Evolutionary conservation across 2,329 filamentous ascomycete species (phyloP), one percentile per base, ranked within the genome.

Genomic region (Furcasterigmium furcatum): DNA sequence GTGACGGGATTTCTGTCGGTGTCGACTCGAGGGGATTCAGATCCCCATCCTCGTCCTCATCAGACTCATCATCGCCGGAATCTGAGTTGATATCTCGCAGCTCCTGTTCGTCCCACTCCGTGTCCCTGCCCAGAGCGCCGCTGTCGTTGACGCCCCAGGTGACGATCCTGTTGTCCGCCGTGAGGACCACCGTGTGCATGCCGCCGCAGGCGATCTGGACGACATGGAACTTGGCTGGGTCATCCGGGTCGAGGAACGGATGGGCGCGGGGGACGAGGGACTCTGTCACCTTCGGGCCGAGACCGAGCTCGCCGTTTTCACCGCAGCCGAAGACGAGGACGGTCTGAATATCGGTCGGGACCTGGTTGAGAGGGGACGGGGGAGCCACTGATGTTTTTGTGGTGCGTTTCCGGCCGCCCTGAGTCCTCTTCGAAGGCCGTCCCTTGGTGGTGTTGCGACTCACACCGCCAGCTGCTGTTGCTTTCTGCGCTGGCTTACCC

Each of bases 141-240:
- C 82, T 77, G 53, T 85, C 80, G 58, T 86, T 86, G 52, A 84
- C 80, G 40, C 83, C 83, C 82, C 83, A 85, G 19, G 80, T 83
- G 40, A 82, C 63, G 51, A 86, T 76, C 52, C 75, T 73, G 62
- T 82, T 82, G 60, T 84, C 75, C 52, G 79, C 72, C 29, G 82
- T 85, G 45, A 85, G 63, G 4, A 79, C 82, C 44, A 79, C 66
- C 43, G 72, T 76, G 61, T 85, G 83, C 79, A 84, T 85, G 44
- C 80, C 80, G 35, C 82, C 82, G 32, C 77, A 72, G 43, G 80
- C 78, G 43, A 86, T 60, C 55, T 80, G 75, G 5, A 85, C 80
- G n/a, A 85, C 74, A 25, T 77, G 76, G 41, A 79, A 69, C 18
- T 66, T 67, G 45, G n/a, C n/a, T n/a, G n/a, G n/a, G n/a, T n/a